Conservation (phyloP, 345 rosid species). For the Gossypium longicalyx region DNA sequence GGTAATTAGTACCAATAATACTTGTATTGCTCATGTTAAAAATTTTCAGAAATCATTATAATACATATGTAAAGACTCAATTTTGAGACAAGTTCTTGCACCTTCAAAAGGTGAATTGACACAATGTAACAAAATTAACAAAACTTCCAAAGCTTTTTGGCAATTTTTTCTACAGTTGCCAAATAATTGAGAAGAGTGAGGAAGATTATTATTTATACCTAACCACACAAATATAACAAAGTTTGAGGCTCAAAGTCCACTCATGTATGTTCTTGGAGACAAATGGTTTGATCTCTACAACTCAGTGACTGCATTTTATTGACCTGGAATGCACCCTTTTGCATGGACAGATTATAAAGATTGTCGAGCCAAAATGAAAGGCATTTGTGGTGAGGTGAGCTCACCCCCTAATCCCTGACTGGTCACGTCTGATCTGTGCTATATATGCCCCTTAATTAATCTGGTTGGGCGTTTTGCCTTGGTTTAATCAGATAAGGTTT, state of each 20-base stretch:
- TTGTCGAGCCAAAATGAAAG: too few relatives aligned
- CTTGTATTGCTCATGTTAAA: background rate
- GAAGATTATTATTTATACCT: background rate
- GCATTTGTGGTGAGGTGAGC: too few relatives aligned
- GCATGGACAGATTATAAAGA: too few relatives aligned
- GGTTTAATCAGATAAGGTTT: background rate
- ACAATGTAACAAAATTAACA: background rate
- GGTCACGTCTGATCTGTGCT: background rate
- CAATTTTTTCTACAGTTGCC: background rate
- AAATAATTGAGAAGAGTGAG: slow-evolving; percentile 5
- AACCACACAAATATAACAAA: background rate
- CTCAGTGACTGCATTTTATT: too few relatives aligned
- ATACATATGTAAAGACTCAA: background rate
- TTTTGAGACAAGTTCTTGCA: too few relatives aligned
- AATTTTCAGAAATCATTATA: background rate
- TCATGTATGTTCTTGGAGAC: slow-evolving; percentile 1
- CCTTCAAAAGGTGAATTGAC: too few relatives aligned
- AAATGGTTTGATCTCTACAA: background rate
- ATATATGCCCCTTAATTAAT: background rate
- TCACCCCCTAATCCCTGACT: background rate
- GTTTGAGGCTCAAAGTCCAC: slow-evolving; percentile 9
- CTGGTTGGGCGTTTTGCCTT: background rate
- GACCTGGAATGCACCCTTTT: too few relatives aligned
- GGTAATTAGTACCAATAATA: background rate
- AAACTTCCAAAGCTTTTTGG: background rate